Evolutionary conservation across 768 basidiomycete genomes (phyloP).

Genomic region (Polyporus arcularius): DNA sequence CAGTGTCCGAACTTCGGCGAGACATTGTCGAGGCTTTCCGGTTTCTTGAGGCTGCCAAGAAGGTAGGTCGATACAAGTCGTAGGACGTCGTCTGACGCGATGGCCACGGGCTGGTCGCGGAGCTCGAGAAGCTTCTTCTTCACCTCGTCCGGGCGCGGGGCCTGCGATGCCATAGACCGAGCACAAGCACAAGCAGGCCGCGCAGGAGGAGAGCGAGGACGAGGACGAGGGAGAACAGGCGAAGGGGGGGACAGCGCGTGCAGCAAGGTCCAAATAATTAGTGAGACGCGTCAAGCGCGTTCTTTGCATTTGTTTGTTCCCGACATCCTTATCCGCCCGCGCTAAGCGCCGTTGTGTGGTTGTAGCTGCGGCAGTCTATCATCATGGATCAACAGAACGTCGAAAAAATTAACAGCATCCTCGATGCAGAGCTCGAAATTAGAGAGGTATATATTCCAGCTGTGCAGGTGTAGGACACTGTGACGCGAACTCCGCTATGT

Average conservation of each 20-base stretch:
- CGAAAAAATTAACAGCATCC: slow-evolving; percentile 55
- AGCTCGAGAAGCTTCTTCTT: slow-evolving; percentile 53
- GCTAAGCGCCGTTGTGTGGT: not conserved
- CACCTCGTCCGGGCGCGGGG: slow-evolving; percentile 38
- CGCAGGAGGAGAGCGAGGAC: not conserved
- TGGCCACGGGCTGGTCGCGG: slow-evolving; percentile 59
- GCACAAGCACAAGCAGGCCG: not conserved
- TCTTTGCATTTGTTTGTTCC: slow-evolving; percentile 6
- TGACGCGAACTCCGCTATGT: slow-evolving; percentile 8
- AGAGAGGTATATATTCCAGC: slow-evolving; percentile 52
- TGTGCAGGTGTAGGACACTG: not conserved
- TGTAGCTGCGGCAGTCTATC: slow-evolving; percentile 8
- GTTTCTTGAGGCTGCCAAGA: slow-evolving; percentile 33
- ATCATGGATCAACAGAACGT: slow-evolving; percentile 60
- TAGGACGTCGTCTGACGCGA: slow-evolving; percentile 51
- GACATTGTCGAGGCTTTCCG: slow-evolving; percentile 33
- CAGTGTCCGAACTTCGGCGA: slow-evolving; percentile 51
- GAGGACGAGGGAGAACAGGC: not conserved
- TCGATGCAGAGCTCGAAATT: slow-evolving; percentile 64
- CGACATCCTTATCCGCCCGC: not conserved
- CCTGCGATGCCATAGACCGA: slow-evolving; percentile 13
- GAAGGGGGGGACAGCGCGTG: slow-evolving; percentile 10
- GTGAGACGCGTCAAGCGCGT: slow-evolving; percentile 18
- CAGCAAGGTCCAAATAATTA: too few relatives aligned
- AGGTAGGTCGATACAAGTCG: slow-evolving; percentile 54